Evolutionary conservation across 2,329 filamentous ascomycete genomes (phyloP).

Genomic region (Talaromyces pinophilus): DNA sequence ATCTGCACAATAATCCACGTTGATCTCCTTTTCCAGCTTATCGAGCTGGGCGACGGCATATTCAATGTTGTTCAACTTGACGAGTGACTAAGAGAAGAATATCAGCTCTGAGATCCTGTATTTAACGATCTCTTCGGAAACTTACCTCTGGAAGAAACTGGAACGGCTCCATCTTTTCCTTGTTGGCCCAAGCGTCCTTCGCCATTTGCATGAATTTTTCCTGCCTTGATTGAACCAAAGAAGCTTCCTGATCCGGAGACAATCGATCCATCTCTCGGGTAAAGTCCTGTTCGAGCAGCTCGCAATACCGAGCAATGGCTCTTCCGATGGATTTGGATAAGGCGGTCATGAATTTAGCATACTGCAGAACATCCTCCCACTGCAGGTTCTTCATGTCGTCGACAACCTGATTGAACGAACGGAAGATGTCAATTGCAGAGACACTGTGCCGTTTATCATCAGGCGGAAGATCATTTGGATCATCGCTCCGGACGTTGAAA

Average conservation of each 20-base stretch:
- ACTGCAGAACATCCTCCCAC: slow-evolving; percentile 91
- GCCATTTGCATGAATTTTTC: slow-evolving; percentile 92
- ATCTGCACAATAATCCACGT: slow-evolving; percentile 85
- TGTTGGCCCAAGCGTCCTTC: slow-evolving; percentile 87
- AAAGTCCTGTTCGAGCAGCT: slow-evolving; percentile 83
- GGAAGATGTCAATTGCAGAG: slow-evolving; percentile 90
- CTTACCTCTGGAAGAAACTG: slow-evolving; percentile 90
- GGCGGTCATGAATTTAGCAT: slow-evolving; percentile 96
- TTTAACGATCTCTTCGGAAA: slow-evolving; percentile 16
- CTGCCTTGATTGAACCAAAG: slow-evolving; percentile 75
- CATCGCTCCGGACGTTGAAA: slow-evolving; percentile 72
- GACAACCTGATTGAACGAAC: slow-evolving; percentile 87
- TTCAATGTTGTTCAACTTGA: slow-evolving; percentile 97
- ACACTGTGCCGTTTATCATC: slow-evolving; percentile 89
- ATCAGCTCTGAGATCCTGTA: background rate
- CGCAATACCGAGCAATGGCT: slow-evolving; percentile 86
- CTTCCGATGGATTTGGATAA: slow-evolving; percentile 80
- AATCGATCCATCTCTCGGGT: slow-evolving; percentile 89
- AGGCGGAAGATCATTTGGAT: slow-evolving; percentile 62
- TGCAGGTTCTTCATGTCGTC: slow-evolving; percentile 82
- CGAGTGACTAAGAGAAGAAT: slow-evolving; percentile 70
- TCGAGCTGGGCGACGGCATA: slow-evolving; percentile 92
- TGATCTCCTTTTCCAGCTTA: slow-evolving; percentile 82
- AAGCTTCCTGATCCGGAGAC: slow-evolving; percentile 81
- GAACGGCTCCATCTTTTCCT: slow-evolving; percentile 93